Conservation (phyloP, 805 yeast genomes). For the Candida succiphila region DNA sequence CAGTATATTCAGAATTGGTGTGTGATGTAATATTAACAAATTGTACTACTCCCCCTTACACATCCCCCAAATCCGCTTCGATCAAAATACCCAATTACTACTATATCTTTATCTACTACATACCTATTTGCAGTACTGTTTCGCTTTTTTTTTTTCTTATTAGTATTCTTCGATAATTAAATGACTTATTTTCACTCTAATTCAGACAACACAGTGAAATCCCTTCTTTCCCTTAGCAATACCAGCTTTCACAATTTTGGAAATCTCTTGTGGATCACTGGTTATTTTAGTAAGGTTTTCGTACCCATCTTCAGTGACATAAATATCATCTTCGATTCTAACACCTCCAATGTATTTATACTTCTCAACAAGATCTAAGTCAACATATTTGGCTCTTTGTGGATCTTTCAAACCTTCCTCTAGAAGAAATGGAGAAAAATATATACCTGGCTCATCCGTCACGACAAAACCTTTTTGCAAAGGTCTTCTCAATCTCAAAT, state of each 20-base stretch:
- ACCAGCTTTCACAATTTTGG: constrained; percentile 66
- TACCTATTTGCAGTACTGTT: neutral
- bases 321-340: constrained; percentile 87
- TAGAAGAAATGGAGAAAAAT: constrained; percentile 77
- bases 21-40: no score
- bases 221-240: constrained; percentile 46
- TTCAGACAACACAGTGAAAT: constrained; percentile 39
- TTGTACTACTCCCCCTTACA: neutral
- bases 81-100: neutral
- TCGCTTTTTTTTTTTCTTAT: neutral
- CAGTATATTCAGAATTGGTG: constrained; percentile 68
- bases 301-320: constrained; percentile 66
- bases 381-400: constrained; percentile 45
- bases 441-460: constrained; percentile 93
- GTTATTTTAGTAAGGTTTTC: constrained; percentile 80
- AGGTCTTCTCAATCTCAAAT: constrained; percentile 71
- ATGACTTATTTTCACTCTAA: neutral
- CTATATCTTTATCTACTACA: neutral
- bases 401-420: constrained; percentile 48
- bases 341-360: constrained; percentile 95
- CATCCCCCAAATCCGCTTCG: neutral
- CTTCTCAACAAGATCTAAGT: constrained; percentile 55
- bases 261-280: constrained; percentile 76
- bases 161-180: neutral
- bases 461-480: constrained; percentile 73